These are phyloP conservation scores for Rhodotorula mucilaginosa DNA, from an alignment of 1,284 basidiomycete genomes.

Conservation along the genomic window DNA sequence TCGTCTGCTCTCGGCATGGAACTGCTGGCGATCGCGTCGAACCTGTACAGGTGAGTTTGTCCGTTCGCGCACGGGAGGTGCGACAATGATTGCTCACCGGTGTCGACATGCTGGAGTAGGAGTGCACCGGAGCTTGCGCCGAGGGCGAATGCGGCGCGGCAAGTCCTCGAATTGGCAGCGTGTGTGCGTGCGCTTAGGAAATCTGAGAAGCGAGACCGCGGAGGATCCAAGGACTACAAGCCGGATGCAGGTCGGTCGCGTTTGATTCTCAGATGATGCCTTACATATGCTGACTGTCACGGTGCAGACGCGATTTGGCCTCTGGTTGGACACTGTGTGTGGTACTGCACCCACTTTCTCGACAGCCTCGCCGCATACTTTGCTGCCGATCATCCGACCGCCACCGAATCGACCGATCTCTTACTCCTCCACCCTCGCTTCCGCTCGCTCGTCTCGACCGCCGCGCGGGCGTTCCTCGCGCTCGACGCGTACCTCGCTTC, in stretches of 20 bases:
- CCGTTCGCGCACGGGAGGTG: not conserved
- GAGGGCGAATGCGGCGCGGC: not conserved
- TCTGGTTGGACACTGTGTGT: conserved; percentile 11
- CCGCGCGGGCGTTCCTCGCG: not conserved
- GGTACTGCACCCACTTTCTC: conserved; percentile 11
- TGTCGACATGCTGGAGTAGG: not conserved
- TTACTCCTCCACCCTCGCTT: conserved; percentile 17
- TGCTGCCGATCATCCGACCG: not conserved
- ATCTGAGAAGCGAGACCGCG: not conserved
- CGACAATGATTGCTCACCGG: not conserved
- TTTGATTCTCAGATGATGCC: not conserved
- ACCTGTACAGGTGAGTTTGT: conserved; percentile 13
- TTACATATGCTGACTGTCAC: too few relatives aligned
- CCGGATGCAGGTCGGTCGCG: not conserved
- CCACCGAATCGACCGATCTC: not conserved
- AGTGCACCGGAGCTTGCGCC: not conserved
- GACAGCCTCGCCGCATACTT: not conserved
- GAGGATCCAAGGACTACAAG: not conserved
- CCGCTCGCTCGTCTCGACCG: conserved; percentile 2
- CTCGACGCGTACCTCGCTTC: conserved; percentile 11
- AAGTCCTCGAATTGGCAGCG: conserved; percentile 6
- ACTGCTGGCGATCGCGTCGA: conserved; percentile 10
- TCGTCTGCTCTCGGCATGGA: conserved; percentile 16
- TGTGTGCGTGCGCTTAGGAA: conserved; percentile 9
- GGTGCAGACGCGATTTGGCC: conserved; percentile 21